Base-by-base conservation (phyloP, 1,139 yeast species). In the Yamadazyma mexicana region DNA sequence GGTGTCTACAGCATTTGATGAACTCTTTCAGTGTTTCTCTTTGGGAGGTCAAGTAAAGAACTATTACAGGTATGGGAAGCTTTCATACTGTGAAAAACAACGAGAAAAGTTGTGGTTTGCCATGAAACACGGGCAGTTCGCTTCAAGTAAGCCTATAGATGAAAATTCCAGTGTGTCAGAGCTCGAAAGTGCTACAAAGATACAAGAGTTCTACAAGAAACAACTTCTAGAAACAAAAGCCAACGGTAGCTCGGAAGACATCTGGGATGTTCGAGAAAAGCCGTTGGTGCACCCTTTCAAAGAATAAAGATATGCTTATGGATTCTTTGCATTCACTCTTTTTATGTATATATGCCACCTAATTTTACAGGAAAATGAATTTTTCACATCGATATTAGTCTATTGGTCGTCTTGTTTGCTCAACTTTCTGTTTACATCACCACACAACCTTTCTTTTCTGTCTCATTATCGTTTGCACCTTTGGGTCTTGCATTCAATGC, bases 401-500 rank as follows among this genome's bases (percentile, higher is more conserved):
- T 35, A 39, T 29, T 20, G 22, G 22, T 8, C 22, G 5, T 20
- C 22, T 6, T 20, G 5, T 20, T 6, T 8, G 8, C 22, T 8
- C 22, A 20, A 8, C 8, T 5, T 5, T 8, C 22, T 15, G 5
- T 22, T 56, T 54, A 70, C 73, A 69, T 64, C 36, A 72, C 50
- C 32, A 66, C 61, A 55, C 77, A 72, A 33, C 66, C 54, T 53
- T 68, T 70, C 49, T 63, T 62, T 42, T 68, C 72, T 27, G 70
- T 73, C 47, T 67, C 75, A 47, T 66, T 66, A 40, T 77, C 80
- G 47, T 70, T 68, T 33, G 85, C 46, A 40, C 92, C 92, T 45
- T 83, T 87, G 38, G 95, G 88, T 56, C 82, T 87, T 12, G 96
- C 96, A 49, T 87, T 84, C 52, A 92, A 74, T 4, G 97, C 98